A percentile compares a stretch with the other conserved stretches of the same genome.
These are phyloP conservation scores for Rhizopogon vulgaris DNA, from an alignment of 768 basidiomycete species.

Conservation along the genomic window DNA sequence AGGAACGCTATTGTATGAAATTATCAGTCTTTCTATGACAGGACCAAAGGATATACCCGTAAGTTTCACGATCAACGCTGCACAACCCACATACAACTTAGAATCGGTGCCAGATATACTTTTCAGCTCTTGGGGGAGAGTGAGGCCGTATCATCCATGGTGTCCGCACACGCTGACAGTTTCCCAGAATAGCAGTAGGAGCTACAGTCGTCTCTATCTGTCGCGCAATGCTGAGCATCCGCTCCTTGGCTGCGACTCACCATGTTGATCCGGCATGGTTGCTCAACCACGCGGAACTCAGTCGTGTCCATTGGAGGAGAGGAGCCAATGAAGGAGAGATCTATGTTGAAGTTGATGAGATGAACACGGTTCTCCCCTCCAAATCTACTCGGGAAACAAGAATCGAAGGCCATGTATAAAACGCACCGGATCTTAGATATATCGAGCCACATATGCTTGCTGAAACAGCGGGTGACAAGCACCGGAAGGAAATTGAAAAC, in stretches of 20 bases:
- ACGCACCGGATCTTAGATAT: too few relatives aligned
- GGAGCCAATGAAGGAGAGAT: conserved; percentile 34
- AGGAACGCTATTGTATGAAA: conserved; percentile 13
- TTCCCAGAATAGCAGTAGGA: conserved; percentile 3
- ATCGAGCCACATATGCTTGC: background rate
- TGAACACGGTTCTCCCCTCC: background rate
- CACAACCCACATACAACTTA: background rate
- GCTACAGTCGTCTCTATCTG: conserved; percentile 25
- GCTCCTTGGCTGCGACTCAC: conserved; percentile 34
- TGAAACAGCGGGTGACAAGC: background rate
- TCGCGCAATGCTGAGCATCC: conserved; percentile 34
- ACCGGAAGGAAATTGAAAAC: background rate
- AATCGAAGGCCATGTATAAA: background rate
- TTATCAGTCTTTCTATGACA: conserved; percentile 8
- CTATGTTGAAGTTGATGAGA: conserved; percentile 9
- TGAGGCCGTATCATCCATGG: background rate
- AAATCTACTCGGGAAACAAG: too few relatives aligned
- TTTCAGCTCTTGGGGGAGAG: conserved; percentile 4
- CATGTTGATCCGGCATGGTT: conserved; percentile 39
- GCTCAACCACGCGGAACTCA: conserved; percentile 39
- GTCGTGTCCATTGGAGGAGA: conserved; percentile 33
- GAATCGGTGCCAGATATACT: conserved; percentile 5
- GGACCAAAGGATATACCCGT: conserved; percentile 3
- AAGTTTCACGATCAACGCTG: background rate
- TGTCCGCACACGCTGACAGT: background rate